Percentiles rank a stretch among this genome's conserved stretches.
These are phyloP conservation scores for Nymphaea thermarum DNA, from an alignment of 164 flowering plant genomes.

Conservation along the genomic window DNA sequence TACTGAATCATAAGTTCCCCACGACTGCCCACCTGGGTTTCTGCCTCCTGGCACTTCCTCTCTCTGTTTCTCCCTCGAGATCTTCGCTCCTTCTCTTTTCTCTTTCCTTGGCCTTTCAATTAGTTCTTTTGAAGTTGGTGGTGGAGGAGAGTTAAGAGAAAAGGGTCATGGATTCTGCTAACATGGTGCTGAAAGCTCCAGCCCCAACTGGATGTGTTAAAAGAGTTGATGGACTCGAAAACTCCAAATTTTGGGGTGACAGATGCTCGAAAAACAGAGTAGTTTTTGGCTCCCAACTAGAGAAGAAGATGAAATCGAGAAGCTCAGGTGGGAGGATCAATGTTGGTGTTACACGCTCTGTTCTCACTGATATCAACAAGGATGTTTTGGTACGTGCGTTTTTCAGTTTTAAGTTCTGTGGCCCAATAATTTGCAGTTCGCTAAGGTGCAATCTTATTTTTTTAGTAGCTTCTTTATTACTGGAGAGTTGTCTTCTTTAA, in stretches of 20 bases:
- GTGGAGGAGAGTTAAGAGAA: not conserved
- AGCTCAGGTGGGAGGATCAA: conserved; percentile 19
- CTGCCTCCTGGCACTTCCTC: not conserved
- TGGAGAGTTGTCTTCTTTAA: no score
- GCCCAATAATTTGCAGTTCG: no score
- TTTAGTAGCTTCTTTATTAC: no score
- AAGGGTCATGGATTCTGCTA: conserved; percentile 37
- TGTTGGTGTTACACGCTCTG: conserved; percentile 38
- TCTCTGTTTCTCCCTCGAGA: not conserved
- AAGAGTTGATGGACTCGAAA: conserved; percentile 9
- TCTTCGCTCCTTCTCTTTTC: not conserved
- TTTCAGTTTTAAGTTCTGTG: not conserved
- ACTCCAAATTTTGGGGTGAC: conserved; percentile 35
- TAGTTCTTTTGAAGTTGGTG: not conserved
- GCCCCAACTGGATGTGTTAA: conserved; percentile 6
- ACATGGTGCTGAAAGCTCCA: conserved; percentile 22
- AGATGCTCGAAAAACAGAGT: conserved; percentile 14
- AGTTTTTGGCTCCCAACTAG: conserved; percentile 15
- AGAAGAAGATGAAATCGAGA: conserved; percentile 17
- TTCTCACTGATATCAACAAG: conserved; percentile 40
- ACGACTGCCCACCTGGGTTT: not conserved
- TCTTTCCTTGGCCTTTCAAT: not conserved
- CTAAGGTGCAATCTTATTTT: no score
- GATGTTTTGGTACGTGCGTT: conserved; percentile 35
- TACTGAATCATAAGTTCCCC: not conserved